Base-by-base conservation (phyloP, 768 basidiomycete species). In the Trametes villosa region DNA sequence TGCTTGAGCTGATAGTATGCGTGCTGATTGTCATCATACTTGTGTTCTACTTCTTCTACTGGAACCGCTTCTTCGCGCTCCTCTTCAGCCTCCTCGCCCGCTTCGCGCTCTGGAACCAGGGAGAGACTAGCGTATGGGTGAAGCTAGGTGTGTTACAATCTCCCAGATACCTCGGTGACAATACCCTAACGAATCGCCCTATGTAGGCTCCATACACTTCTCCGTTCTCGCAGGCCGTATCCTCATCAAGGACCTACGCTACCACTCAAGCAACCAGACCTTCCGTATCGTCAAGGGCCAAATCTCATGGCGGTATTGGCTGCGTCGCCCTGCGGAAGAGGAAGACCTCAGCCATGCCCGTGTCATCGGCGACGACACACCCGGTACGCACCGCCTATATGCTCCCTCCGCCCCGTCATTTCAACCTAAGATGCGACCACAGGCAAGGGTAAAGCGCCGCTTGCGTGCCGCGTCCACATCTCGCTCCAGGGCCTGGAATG, bases 281-380 rank as follows among this genome's bases (percentile, higher is more conserved):
- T 80, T 96, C 44, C 86, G 86, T 62, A 81, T 94, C 51, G 84
- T 93, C 47, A 92, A 93, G 74, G 91, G 88, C 1, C 86, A 93
- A 69, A 73, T 98, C 48, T 89, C 89, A 65, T 98, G 96, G 94
- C 82, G 93, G 64, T 98, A 96, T 72, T 98, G 96, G 96, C 81
- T 93, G 48, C 86, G 94, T 57, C 77, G 82, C 40, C 89, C 94
- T 2, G 84, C 89, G 9, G 82, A 85, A n/a, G 89, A 88, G 64
- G 84, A 88, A 48, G 90, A 92, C 65, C 75, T 91, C 26, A 77
- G 78, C 59, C 75, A 75, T 67, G 68, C 74, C 61, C 67, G 74
- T 26, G 77, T 78, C 27, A 81, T 78, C 17, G 79, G 77, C 53
- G 86, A 86, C 63, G 82, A 83, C 52, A 67, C 59, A 15, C 64